phyloP scores from a whole-genome alignment of 2,329 filamentous ascomycete genomes.

The Cladobotryum protrusum region DNA sequence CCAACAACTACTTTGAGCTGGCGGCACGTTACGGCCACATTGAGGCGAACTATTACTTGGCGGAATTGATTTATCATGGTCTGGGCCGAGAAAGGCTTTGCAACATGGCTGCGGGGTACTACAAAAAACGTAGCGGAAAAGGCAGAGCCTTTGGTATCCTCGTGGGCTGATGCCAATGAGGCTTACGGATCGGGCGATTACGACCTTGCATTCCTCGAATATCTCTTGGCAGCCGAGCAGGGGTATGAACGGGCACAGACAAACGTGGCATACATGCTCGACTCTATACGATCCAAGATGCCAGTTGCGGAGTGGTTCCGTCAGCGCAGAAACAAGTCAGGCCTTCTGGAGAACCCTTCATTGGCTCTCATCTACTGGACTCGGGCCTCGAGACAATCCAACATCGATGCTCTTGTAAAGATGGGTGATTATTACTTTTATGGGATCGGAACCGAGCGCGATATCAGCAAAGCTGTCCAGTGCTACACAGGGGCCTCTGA shows the following conservation, averaged over 20 bases:
- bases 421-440: conserved; percentile 96
- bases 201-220: conserved; percentile 72
- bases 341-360: conserved; percentile 44
- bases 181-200: conserved; percentile 74
- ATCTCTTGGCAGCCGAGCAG: conserved; percentile 85
- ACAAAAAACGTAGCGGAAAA: conserved; percentile 73
- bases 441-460: conserved; percentile 66
- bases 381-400: conserved; percentile 83
- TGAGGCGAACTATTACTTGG: conserved; percentile 87
- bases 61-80: conserved; percentile 76
- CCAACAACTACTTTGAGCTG: conserved; percentile 81
- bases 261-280: conserved; percentile 82
- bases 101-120: conserved; percentile 69
- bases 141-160: conserved; percentile 66
- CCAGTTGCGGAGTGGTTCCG: conserved; percentile 40
- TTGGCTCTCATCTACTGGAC: conserved; percentile 92
- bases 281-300: conserved; percentile 55
- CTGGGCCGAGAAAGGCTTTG: conserved; percentile 77
- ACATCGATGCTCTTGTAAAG: conserved; percentile 91
- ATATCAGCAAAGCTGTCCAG: conserved; percentile 79
- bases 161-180: conserved; percentile 75
- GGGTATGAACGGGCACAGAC: conserved; percentile 86
- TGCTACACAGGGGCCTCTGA: conserved; percentile 93
- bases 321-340: conserved; percentile 27
- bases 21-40: conserved; percentile 77